Conservation (phyloP, 2,329 filamentous ascomycete species). For the Malbranchea cinnamomea region DNA sequence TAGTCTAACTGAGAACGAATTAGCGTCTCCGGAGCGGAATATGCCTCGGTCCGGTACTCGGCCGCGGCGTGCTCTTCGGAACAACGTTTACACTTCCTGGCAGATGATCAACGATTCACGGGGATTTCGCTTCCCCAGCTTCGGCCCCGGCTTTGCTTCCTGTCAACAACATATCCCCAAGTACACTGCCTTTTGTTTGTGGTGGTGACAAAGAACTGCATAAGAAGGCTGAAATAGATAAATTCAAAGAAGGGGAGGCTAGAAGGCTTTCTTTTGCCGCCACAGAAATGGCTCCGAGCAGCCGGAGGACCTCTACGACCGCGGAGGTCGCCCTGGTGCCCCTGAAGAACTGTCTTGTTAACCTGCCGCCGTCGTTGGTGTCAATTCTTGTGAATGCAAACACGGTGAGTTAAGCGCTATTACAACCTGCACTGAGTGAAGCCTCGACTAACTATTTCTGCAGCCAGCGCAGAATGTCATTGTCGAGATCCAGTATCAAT, state of each 20-base stretch:
- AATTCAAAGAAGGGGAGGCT: too few relatives aligned
- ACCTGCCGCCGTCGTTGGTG: slow-evolving; percentile 73
- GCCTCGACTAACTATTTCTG: slow-evolving; percentile 1
- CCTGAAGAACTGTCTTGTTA: slow-evolving; percentile 88
- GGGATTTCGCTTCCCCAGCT: too few relatives aligned
- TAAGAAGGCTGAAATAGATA: too few relatives aligned
- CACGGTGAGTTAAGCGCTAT: slow-evolving; percentile 46
- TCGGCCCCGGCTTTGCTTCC: too few relatives aligned
- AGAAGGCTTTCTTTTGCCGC: slow-evolving; percentile 7
- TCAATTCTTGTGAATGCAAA: slow-evolving; percentile 78
- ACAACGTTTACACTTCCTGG: too few relatives aligned
- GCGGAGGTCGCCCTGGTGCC: slow-evolving; percentile 77
- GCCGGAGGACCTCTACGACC: slow-evolving; percentile 43
- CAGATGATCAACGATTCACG: too few relatives aligned
- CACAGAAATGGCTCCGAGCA: slow-evolving; percentile 23
- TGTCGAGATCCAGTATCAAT: slow-evolving; percentile 72
- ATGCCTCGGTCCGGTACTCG: slow-evolving; percentile 20
- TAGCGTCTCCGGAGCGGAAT: slow-evolving; percentile 18
- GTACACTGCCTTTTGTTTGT: too few relatives aligned
- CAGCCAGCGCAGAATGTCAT: slow-evolving; percentile 91
- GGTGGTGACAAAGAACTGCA: too few relatives aligned
- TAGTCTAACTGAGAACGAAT: too few relatives aligned
- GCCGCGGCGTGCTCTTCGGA: too few relatives aligned
- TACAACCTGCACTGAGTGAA: neutral
- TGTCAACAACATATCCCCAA: too few relatives aligned